Evolutionary conservation across 164 flowering plant genomes (phyloP).

Genomic region (Cinnamomum micranthum): DNA sequence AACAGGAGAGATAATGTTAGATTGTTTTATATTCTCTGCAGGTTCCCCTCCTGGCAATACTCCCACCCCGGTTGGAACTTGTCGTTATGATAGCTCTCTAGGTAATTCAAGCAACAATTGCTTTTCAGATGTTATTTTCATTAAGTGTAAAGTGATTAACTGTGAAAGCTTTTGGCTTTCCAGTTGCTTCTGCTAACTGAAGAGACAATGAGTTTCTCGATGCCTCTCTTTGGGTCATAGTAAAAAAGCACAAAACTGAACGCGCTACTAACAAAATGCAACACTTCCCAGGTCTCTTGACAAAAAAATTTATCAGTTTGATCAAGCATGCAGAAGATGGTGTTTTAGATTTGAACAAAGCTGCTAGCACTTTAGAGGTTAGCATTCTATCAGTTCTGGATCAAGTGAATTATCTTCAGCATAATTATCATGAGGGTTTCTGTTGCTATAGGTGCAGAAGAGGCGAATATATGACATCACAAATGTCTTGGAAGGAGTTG

Average conservation of each 20-base stretch:
- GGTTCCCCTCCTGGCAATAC: conserved; percentile 52
- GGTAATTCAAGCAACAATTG: conserved; percentile 33
- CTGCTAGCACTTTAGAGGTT: conserved; percentile 83
- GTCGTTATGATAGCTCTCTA: conserved; percentile 88
- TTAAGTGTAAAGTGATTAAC: background rate
- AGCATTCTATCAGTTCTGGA: background rate
- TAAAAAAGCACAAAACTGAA: too few relatives aligned
- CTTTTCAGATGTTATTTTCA: background rate
- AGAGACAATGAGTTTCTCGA: background rate
- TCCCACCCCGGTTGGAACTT: conserved; percentile 59
- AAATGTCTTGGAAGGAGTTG: conserved; percentile 95
- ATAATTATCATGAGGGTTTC: conserved; percentile 5
- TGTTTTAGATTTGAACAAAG: conserved; percentile 75
- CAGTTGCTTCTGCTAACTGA: background rate
- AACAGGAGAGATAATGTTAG: background rate
- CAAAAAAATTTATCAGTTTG: conserved; percentile 77
- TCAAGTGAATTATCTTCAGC: background rate
- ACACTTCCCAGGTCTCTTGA: conserved; percentile 59
- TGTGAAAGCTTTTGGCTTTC: background rate
- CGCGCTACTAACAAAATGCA: conserved; percentile 2
- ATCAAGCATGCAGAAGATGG: conserved; percentile 81
- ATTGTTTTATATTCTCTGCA: conserved; percentile 20
- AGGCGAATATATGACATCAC: conserved; percentile 96
- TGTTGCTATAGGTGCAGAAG: conserved; percentile 73
- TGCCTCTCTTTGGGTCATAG: background rate